Base-by-base conservation (phyloP, 192 early-diverging fungal species). In the Thoreauomyces humboldtii region DNA sequence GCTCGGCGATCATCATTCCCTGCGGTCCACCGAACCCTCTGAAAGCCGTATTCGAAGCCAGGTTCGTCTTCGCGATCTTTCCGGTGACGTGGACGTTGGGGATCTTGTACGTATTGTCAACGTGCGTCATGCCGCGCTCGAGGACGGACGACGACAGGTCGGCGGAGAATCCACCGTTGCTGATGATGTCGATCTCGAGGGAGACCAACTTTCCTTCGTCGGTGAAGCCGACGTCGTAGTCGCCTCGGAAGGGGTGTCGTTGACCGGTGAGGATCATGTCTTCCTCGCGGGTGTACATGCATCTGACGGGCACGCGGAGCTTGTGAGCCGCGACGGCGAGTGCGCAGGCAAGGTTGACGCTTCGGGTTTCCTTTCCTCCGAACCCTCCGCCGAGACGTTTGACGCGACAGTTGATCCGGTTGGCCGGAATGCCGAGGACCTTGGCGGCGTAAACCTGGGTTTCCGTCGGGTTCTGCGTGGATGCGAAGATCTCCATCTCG, bases 381-480 rank as follows among this genome's bases (percentile, higher is more conserved):
- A 94, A 94, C 14, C 90, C 92, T 42, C 92, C 92, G 54, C 92
- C 92, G 43, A 94, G 62, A 44, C 92, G 86, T 78, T 92, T 92
- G 46, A 91, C 89, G 34, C 85, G 85, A 68, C 83, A 85, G 41
- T 85, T 77, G 47, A 94, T 61, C 59, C 85, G 86, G 70, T 86
- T 87, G 9, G 82, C 74, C 0, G 83, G 77, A 59, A 91, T 75
- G 9, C 89, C 91, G n/a, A 93, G 83, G 27, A 80, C 77, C 36
- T 83, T 81, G 4, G 92, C 86, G 17, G 88, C 81, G 2, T 78
- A 70, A 2, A 65, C 63, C 68, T 92, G 91, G 4, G 83, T 78
- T 65, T 88, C 88, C 14, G 86, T 87, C 5, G 88, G 89, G 63
- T 88, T 84, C 73, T 94, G 92, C 21, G 88, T 91, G 24, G 82